Evolutionary conservation across 768 basidiomycete genomes (phyloP).

Genomic region (Coprinopsis marcescibilis): DNA sequence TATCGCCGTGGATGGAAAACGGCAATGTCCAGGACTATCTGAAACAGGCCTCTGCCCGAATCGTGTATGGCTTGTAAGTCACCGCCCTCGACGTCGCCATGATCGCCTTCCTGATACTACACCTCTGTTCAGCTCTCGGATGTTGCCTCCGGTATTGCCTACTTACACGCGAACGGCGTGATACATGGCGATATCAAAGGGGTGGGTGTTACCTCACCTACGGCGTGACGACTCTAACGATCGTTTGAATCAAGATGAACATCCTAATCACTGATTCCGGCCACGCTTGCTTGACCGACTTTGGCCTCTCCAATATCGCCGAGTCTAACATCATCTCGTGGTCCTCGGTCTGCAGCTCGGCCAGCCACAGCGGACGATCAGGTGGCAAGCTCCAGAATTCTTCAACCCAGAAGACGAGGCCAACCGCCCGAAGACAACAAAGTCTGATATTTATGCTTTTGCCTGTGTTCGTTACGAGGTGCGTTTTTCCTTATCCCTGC

Average conservation of each 20-base stretch:
- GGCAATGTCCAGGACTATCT: conserved; percentile 8
- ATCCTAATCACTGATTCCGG: conserved; percentile 12
- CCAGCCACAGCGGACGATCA: neutral
- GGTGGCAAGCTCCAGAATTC: conserved; percentile 20
- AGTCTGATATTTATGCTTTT: conserved; percentile 17
- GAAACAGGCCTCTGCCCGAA: neutral
- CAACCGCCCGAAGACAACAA: neutral
- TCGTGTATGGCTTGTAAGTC: too few relatives aligned
- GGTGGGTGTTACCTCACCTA: conserved; percentile 8
- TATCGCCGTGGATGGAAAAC: conserved; percentile 15
- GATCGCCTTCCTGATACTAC: too few relatives aligned
- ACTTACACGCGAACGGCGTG: conserved; percentile 13
- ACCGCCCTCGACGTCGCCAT: too few relatives aligned
- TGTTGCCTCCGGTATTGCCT: conserved; percentile 13
- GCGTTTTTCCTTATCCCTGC: neutral
- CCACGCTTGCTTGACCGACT: conserved; percentile 16
- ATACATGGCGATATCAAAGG: conserved; percentile 18
- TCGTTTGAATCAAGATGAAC: conserved; percentile 11
- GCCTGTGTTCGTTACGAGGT: conserved; percentile 18
- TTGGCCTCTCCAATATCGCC: conserved; percentile 14
- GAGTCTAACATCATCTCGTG: conserved; percentile 13
- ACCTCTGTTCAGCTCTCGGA: conserved; percentile 13
- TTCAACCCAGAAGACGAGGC: conserved; percentile 5
- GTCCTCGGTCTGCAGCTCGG: conserved; percentile 10
- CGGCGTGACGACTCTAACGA: neutral